Evolutionary conservation across 202 grass and related monocot genomes (phyloP).

Genomic region (Zizania palustris): DNA sequence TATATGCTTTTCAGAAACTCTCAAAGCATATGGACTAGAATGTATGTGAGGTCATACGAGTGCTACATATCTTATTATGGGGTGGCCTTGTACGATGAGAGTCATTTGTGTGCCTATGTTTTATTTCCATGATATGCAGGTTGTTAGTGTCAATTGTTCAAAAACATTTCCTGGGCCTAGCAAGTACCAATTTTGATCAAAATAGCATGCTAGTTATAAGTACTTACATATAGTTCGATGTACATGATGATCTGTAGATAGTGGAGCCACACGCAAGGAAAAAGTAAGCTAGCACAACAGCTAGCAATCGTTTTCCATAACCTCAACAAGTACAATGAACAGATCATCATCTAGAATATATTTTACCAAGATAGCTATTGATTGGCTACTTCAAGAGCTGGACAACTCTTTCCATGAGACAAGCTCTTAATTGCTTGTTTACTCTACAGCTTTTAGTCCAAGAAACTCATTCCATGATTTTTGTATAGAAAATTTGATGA

Average conservation of each 20-base stretch:
- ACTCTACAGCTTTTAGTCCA: no score
- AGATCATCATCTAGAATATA: not conserved
- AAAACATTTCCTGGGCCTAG: not conserved
- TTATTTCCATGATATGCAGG: constrained; percentile 11
- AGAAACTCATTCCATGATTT: no score
- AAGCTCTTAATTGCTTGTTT: no score
- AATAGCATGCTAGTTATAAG: constrained; percentile 4
- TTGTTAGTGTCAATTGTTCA: not conserved
- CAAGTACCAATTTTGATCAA: constrained; percentile 2
- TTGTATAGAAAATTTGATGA: no score
- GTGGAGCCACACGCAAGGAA: constrained; percentile 20
- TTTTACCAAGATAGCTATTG: constrained; percentile 76
- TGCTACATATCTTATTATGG: not conserved
- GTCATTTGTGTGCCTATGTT: not conserved
- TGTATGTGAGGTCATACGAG: not conserved
- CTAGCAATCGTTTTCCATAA: not conserved
- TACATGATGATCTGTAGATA: constrained; percentile 81
- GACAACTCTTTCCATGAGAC: no score
- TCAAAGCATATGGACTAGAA: not conserved
- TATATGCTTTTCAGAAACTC: not conserved
- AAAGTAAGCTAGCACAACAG: constrained; percentile 35
- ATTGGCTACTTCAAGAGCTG: no score
- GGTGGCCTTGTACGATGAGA: constrained; percentile 18
- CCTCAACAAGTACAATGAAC: constrained; percentile 8
- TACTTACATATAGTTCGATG: constrained; percentile 94